phyloP scores from a whole-genome alignment of 345 rosid species.

The Hibiscus tridactylites region DNA sequence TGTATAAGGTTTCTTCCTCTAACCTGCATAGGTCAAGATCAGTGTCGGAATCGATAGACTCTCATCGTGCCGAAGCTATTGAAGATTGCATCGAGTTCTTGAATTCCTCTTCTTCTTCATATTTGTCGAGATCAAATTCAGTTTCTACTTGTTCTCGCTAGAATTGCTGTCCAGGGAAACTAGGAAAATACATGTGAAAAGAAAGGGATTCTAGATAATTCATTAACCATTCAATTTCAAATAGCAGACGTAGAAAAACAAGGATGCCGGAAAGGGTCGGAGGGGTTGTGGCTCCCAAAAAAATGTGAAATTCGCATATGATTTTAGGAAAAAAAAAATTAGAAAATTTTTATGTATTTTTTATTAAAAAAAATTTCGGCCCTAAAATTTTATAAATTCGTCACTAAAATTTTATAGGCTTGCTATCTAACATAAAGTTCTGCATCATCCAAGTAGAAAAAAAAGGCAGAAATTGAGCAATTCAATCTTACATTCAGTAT shows the following conservation, averaged over 20 bases:
- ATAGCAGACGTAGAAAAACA: not conserved
- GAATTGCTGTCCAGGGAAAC: not conserved
- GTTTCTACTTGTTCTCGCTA: constrained; percentile 46
- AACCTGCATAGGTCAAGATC: constrained; percentile 61
- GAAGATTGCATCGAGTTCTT: constrained; percentile 91
- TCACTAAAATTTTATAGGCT: too few species aligned
- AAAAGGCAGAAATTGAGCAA: too few species aligned
- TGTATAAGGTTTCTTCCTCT: constrained; percentile 38
- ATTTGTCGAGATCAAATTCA: constrained; percentile 63
- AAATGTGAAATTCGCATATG: too few species aligned
- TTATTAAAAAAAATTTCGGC: too few species aligned
- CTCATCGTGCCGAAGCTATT: constrained; percentile 78
- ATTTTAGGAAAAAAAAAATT: too few species aligned
- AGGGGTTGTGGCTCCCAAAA: too few species aligned
- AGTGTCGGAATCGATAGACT: constrained; percentile 56
- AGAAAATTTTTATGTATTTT: too few species aligned
- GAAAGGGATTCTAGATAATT: not conserved
- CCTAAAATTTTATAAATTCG: too few species aligned
- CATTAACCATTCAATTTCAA: not conserved
- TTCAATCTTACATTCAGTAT: too few species aligned
- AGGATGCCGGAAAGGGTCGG: too few species aligned
- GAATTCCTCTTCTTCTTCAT: constrained; percentile 62
- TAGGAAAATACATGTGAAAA: not conserved
- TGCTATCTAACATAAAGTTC: too few species aligned
- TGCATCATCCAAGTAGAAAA: too few species aligned